phyloP scores from a whole-genome alignment of 495 filamentous ascomycete species.

The Penicillium antarcticum region DNA sequence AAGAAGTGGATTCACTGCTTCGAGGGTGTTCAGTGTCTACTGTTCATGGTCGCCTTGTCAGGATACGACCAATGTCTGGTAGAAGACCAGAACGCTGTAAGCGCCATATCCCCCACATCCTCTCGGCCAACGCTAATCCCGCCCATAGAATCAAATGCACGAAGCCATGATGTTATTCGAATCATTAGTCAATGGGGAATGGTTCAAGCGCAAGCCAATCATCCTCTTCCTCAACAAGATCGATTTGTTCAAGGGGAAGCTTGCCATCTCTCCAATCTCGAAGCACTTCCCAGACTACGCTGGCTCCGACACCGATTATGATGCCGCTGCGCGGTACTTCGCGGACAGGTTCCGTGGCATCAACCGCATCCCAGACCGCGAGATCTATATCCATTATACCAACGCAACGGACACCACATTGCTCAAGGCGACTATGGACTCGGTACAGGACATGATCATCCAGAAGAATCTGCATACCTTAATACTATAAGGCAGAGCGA shows the following conservation, averaged over 20 bases:
- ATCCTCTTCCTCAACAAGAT: conserved; percentile 99
- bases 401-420: conserved; percentile 95
- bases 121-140: neutral
- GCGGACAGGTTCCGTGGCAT: conserved; percentile 84
- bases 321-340: conserved; percentile 76
- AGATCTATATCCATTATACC: conserved; percentile 91
- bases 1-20: conserved; percentile 99
- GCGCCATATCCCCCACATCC: conserved; percentile 24
- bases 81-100: conserved; percentile 94
- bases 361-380: conserved; percentile 79
- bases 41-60: conserved; percentile 94
- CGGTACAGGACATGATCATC: conserved; percentile 98
- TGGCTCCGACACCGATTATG: conserved; percentile 52
- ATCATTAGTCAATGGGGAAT: conserved; percentile 93
- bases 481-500: conserved; percentile 70
- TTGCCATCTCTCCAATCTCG: conserved; percentile 73
- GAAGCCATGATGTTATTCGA: conserved; percentile 98
- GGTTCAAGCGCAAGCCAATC: conserved; percentile 94
- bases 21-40: conserved; percentile 88
- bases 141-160: conserved; percentile 95
- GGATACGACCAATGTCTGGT: conserved; percentile 97
- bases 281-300: conserved; percentile 93
- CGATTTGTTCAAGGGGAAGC: conserved; percentile 92
- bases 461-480: conserved; percentile 94
- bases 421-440: conserved; percentile 94